Evolutionary conservation across 164 flowering plant species (phyloP).

Genomic region (Hamamelis virginiana): DNA sequence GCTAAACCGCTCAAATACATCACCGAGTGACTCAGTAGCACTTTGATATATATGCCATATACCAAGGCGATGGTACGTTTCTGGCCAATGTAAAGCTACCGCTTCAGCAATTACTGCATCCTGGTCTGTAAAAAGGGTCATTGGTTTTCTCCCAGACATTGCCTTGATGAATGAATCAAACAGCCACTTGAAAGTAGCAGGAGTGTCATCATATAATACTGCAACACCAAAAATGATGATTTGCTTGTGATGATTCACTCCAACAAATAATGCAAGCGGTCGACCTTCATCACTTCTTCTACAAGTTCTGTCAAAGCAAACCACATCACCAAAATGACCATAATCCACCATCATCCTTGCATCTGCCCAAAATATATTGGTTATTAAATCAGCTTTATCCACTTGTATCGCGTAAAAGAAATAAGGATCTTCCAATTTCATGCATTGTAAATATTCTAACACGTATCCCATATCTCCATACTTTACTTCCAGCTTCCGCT

Average conservation of each 20-base stretch:
- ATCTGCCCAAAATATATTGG: conserved; percentile 11
- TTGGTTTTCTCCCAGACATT: conserved; percentile 10
- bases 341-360: not conserved
- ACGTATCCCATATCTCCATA: too few relatives aligned
- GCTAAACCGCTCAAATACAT: not conserved
- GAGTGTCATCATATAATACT: conserved; percentile 3
- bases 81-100: not conserved
- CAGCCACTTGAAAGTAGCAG: conserved; percentile 5
- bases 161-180: not conserved
- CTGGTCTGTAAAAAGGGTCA: conserved; percentile 6
- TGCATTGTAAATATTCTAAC: too few relatives aligned
- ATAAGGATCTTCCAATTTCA: not conserved
- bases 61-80: not conserved
- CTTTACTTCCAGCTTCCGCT: too few relatives aligned
- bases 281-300: not conserved
- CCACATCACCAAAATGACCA: conserved; percentile 2
- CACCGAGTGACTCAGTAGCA: not conserved
- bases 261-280: conserved; percentile 4
- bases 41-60: conserved; percentile 2
- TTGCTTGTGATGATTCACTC: not conserved
- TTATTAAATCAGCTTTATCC: not conserved
- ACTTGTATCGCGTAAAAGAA: not conserved
- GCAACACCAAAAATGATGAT: conserved; percentile 5
- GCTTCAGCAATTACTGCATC: not conserved
- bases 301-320: conserved; percentile 8